Evolutionary conservation across 768 basidiomycete genomes (phyloP).

Genomic region (Artomyces pyxidatus): DNA sequence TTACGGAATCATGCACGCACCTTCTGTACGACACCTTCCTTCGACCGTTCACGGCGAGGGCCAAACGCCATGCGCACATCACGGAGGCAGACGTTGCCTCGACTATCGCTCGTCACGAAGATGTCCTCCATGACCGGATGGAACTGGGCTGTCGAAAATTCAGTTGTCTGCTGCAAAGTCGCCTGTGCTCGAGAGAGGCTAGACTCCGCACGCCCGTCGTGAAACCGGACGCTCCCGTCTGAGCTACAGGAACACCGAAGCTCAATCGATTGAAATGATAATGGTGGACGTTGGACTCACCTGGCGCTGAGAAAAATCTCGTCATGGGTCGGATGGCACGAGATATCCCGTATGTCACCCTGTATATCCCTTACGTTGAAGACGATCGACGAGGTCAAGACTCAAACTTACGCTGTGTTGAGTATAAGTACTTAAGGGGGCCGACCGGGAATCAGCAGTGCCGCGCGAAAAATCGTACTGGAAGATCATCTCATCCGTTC

Average conservation of each 20-base stretch:
- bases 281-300: conserved; percentile 26
- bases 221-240: conserved; percentile 57
- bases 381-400: too few relatives aligned
- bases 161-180: conserved; percentile 41
- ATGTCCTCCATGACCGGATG: conserved; percentile 64
- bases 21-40: conserved; percentile 47
- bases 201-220: conserved; percentile 44
- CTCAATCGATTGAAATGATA: background rate
- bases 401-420: conserved; percentile 18
- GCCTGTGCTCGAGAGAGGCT: conserved; percentile 34
- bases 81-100: conserved; percentile 55
- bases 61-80: conserved; percentile 73
- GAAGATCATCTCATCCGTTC: conserved; percentile 9
- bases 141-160: conserved; percentile 57
- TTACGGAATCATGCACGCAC: too few relatives aligned
- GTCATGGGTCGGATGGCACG: conserved; percentile 60
- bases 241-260: conserved; percentile 37
- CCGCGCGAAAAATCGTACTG: conserved; percentile 11
- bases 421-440: too few relatives aligned
- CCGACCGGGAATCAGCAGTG: too few relatives aligned
- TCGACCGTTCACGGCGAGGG: conserved; percentile 32
- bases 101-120: conserved; percentile 56
- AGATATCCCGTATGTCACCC: conserved; percentile 59
- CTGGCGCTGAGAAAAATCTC: conserved; percentile 65
- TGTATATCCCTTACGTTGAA: too few relatives aligned